Evolutionary conservation across 2,329 filamentous ascomycete species (phyloP).

Genomic region (Metarhizium humberi): DNA sequence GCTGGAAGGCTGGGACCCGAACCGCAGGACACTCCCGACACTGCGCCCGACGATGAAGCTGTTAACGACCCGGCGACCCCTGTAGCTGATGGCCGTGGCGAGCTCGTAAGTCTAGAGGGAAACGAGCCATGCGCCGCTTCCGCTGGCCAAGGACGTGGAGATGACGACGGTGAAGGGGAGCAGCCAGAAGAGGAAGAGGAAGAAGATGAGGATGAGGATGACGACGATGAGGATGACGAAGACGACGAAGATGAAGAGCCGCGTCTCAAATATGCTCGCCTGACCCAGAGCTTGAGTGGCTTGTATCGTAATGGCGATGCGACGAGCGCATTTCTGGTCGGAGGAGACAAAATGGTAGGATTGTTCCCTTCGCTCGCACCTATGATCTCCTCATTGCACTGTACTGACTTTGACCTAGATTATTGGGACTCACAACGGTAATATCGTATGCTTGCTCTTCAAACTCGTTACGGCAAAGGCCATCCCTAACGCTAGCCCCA

Average conservation of each 20-base stretch:
- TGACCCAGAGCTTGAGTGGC: conserved; percentile 69
- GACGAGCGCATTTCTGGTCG: conserved; percentile 81
- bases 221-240: conserved; percentile 59
- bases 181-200: conserved; percentile 28
- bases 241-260: conserved; percentile 92
- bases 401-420: conserved; percentile 46
- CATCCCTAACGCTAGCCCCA: conserved; percentile 23
- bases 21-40: neutral
- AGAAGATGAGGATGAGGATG: conserved; percentile 38
- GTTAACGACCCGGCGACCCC: neutral
- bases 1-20: neutral
- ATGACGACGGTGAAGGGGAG: conserved; percentile 11
- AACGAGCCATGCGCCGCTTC: neutral
- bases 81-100: neutral
- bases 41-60: neutral
- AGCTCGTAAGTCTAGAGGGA: neutral
- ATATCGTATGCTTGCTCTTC: conserved; percentile 57
- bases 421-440: conserved; percentile 91
- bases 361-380: neutral
- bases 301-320: conserved; percentile 94
- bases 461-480: neutral
- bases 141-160: neutral
- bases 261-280: conserved; percentile 80
- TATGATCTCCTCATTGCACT: conserved; percentile 8
- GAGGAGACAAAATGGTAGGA: conserved; percentile 90